Evolutionary conservation across 306 rosid genomes (phyloP), one percentile per base, ranked within the genome.

Genomic region (Quercus dentata): DNA sequence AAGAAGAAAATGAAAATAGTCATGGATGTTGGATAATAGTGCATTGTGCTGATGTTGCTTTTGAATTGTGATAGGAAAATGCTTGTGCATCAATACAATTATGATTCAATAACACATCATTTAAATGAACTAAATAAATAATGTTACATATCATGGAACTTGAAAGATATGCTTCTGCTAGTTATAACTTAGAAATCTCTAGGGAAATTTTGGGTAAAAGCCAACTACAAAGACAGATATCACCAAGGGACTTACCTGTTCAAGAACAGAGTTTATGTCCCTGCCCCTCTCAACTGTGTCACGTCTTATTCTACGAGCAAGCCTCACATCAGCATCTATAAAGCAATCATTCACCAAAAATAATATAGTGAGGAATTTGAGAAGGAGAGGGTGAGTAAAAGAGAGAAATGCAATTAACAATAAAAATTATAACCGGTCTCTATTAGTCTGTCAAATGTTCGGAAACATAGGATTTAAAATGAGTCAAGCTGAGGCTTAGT

Each of bases 301-400:
- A 61, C 99, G 97, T 81, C 98, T 89, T 78, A 95, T 93, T 88
- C 99, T 91, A 74, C 99, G 97, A 83, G 99, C 97, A 83, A 95
- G 99, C 83, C 99, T 93, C 83, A 95, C 98, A 90, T 95, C 99
- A 86, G 99, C 94, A 91, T 93, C 99, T 93, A 81, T 74, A 65
- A 49, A 58, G 75, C 72, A 87, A 81, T 83, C 75, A 73, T 81
- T 31, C 25, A 33, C 69, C 57, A 83, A 75, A 77, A 20, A 77
- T 65, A 69, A 82, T 59, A 74, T 31, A 71, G 13, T 65, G 30
- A 62, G 61, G 19, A 56, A 69, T 77, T 49, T 46, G 55, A 12
- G 51, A 56, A 25, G 64, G 58, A 56, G 79, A 41, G 46, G 46
- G 46, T 41, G 46, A 58, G 55, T 31, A 41, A 28, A 31, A 51